Base-by-base conservation (phyloP, 2,329 filamentous ascomycete genomes). In the Hymenoscyphus occultus region DNA sequence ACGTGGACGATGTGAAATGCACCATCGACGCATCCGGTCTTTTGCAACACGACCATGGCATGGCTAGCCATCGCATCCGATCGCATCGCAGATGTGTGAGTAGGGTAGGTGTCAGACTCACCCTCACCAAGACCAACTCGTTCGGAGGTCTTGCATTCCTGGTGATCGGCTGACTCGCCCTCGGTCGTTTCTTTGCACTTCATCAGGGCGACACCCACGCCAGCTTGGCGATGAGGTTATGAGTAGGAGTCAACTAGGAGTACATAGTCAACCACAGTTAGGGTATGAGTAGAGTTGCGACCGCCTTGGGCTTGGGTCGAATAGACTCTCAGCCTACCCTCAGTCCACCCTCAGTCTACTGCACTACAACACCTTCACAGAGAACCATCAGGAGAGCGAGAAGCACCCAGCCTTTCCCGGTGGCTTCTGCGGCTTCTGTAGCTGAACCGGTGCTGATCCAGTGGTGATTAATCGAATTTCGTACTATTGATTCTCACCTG, bases 131-230 rank as follows among this genome's bases (percentile, higher is more conserved):
- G 22, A 22, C 22, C 22, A 22, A 22, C 7, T 51, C n/a, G 45
- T 51, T 51, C 51, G 40, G 59, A 48, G 22, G 40, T 54, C 59
- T 61, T 51, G 59, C 59, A 61, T 61, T 51, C 40, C 59, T 19
- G n/a, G 35, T 31, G 59, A 61, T 61, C 59, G 59, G 59, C 59
- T 61, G 59, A 61, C 59, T 40, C 32, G 57, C n/a, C 14, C 31
- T 40, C 39, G 16, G 28, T 42, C 16, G 40, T 40, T 31, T 13
- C 19, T 48, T 22, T 31, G 22, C 6, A 40, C 42, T 48, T 16
- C 42, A 22, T 22, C 22, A 22, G 22, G 22, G 22, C 22, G 22
- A 22, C 22, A 22, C 22, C 22, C 22, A 22, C 22, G 22, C 22
- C 22, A 22, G 32, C 32, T 35, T 35, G 32, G 32, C 32, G 32